Conservation (phyloP, 2,329 filamentous ascomycete genomes). For the Xylaria sp. region DNA sequence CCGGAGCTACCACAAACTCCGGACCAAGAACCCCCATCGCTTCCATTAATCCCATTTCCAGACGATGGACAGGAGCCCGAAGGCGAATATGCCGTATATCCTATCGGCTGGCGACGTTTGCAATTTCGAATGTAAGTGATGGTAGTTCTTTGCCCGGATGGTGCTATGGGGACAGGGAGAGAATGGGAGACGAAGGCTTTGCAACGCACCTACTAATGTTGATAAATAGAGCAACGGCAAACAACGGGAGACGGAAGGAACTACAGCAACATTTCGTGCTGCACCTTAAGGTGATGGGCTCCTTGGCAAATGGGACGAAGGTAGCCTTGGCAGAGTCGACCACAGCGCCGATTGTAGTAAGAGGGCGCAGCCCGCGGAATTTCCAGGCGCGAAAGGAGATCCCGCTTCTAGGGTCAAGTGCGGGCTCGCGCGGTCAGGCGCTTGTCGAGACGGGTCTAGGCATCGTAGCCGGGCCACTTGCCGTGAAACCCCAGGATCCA, state of each 20-base stretch:
- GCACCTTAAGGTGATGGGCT: slow-evolving; percentile 85
- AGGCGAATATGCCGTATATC: slow-evolving; percentile 88
- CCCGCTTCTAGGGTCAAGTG: slow-evolving; percentile 81
- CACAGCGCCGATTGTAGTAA: slow-evolving; percentile 92
- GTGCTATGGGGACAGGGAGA: background rate
- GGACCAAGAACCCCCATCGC: slow-evolving; percentile 87
- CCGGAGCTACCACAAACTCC: slow-evolving; percentile 71
- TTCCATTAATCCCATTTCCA: slow-evolving; percentile 77
- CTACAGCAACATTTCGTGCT: slow-evolving; percentile 96
- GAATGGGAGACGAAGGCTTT: background rate
- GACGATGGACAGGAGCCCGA: slow-evolving; percentile 71
- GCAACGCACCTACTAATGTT: slow-evolving; percentile 23
- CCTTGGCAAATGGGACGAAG: slow-evolving; percentile 84
- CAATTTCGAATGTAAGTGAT: slow-evolving; percentile 82
- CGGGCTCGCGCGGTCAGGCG: slow-evolving; percentile 81
- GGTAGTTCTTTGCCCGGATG: slow-evolving; percentile 6
- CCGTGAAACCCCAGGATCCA: slow-evolving; percentile 65
- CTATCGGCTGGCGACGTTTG: slow-evolving; percentile 91
- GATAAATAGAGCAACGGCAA: slow-evolving; percentile 80
- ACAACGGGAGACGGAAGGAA: slow-evolving; percentile 94
- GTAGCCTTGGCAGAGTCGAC: slow-evolving; percentile 83
- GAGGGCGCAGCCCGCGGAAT: slow-evolving; percentile 91
- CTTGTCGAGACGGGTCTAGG: slow-evolving; percentile 72
- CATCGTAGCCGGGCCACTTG: slow-evolving; percentile 68
- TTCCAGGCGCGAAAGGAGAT: slow-evolving; percentile 96